Evolutionary conservation across 1,284 basidiomycete species (phyloP).

Genomic region (Boletellus deceptivus): DNA sequence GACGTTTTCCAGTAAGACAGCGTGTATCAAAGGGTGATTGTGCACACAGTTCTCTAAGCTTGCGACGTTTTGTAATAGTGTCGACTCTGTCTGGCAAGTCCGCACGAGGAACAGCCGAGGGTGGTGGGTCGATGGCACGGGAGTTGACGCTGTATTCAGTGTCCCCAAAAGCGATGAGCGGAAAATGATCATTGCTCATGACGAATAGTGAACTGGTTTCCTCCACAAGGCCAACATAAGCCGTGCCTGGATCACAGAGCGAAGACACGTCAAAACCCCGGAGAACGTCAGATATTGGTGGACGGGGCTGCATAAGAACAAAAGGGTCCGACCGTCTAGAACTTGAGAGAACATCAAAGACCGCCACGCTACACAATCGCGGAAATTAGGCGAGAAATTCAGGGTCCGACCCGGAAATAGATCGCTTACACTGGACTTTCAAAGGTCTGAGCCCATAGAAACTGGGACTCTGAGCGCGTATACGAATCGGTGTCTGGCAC

Average conservation of each 20-base stretch:
- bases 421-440: constrained; percentile 30
- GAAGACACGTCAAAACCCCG: constrained; percentile 37
- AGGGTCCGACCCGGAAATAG: not conserved
- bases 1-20: constrained; percentile 61
- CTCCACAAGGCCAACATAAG: constrained; percentile 73
- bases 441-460: constrained; percentile 44
- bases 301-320: constrained; percentile 76
- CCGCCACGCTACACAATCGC: constrained; percentile 56
- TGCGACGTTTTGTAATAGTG: constrained; percentile 41
- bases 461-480: constrained; percentile 36
- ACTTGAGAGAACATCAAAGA: constrained; percentile 70
- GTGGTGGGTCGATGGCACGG: constrained; percentile 39
- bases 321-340: constrained; percentile 55
- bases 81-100: constrained; percentile 46
- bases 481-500: constrained; percentile 34
- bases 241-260: constrained; percentile 51
- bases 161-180: constrained; percentile 70
- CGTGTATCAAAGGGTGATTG: constrained; percentile 46
- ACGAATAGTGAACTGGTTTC: constrained; percentile 74
- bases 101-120: constrained; percentile 18
- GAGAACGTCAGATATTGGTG: constrained; percentile 63
- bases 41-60: constrained; percentile 35
- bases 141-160: constrained; percentile 33
- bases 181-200: constrained; percentile 72
- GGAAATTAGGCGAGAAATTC: constrained; percentile 3